phyloP scores from a whole-genome alignment of 805 yeast genomes.

The Osmozyma mogii region DNA sequence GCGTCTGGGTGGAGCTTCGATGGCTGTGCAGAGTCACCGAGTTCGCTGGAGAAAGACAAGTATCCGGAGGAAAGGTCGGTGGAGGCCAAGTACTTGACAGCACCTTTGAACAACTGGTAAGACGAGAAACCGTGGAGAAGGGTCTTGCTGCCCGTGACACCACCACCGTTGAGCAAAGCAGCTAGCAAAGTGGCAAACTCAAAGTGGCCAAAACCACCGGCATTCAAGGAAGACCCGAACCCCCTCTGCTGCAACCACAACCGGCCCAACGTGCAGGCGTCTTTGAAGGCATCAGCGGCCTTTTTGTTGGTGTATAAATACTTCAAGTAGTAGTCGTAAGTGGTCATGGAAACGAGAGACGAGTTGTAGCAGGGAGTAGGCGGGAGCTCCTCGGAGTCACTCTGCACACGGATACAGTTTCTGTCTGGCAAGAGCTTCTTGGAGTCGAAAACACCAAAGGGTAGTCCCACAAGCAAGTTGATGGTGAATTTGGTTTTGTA shows the following conservation, averaged over 20 bases:
- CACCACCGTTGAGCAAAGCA: conserved; percentile 78
- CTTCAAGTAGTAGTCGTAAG: conserved; percentile 64
- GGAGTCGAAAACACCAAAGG: conserved; percentile 60
- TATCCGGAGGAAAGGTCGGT: conserved; percentile 66
- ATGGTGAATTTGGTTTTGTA: conserved; percentile 64
- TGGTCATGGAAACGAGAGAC: conserved; percentile 60
- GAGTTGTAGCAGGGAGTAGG: conserved; percentile 89
- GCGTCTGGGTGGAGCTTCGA: conserved; percentile 39
- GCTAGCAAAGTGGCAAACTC: conserved; percentile 82
- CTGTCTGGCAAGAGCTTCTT: conserved; percentile 73
- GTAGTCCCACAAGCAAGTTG: conserved; percentile 67
- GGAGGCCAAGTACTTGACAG: conserved; percentile 71
- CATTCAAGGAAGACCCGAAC: conserved; percentile 50
- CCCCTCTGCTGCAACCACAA: conserved; percentile 90
- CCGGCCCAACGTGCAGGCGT: conserved; percentile 80
- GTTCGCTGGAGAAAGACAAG: conserved; percentile 53
- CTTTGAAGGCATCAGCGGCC: conserved; percentile 71
- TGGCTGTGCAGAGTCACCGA: conserved; percentile 36
- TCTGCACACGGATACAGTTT: conserved; percentile 72
- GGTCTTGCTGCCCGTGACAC: conserved; percentile 64
- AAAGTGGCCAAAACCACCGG: conserved; percentile 87
- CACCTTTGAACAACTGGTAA: conserved; percentile 88
- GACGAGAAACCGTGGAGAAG: conserved; percentile 84
- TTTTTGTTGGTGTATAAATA: conserved; percentile 70
- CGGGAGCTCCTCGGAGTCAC: conserved; percentile 37